A percentile compares a stretch with the other conserved stretches of the same genome.
Evolutionary conservation across 2,329 filamentous ascomycete species (phyloP).

Genomic region (Aspergillus sp.): DNA sequence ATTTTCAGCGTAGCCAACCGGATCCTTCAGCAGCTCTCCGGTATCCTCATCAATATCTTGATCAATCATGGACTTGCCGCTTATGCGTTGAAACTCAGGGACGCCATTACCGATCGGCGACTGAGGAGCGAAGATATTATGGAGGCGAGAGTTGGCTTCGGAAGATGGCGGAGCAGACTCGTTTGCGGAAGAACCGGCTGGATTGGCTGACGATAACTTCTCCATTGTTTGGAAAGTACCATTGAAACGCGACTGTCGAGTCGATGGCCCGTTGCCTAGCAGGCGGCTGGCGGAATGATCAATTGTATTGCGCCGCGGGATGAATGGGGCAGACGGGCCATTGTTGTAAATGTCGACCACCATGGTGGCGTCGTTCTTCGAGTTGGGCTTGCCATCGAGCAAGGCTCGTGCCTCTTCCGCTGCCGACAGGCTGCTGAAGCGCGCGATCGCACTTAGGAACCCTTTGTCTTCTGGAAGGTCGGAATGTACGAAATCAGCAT

Average conservation of each 20-base stretch:
- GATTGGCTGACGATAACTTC: constrained; percentile 52
- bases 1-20: constrained; percentile 69
- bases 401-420: constrained; percentile 61
- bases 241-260: constrained; percentile 59
- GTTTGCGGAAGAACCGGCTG: constrained; percentile 47
- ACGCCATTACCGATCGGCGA: constrained; percentile 59
- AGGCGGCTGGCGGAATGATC: constrained; percentile 46
- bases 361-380: constrained; percentile 60
- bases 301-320: constrained; percentile 53
- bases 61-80: constrained; percentile 64
- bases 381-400: constrained; percentile 63
- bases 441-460: constrained; percentile 59
- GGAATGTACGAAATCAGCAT: constrained; percentile 57
- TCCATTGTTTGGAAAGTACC: constrained; percentile 61
- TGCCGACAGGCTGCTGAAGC: constrained; percentile 57
- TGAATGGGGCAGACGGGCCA: constrained; percentile 31
- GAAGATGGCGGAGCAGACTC: constrained; percentile 53
- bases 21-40: constrained; percentile 61
- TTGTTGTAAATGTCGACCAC: constrained; percentile 54
- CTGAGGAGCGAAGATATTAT: constrained; percentile 61
- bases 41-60: constrained; percentile 66
- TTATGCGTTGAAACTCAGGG: constrained; percentile 51
- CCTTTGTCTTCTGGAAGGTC: constrained; percentile 58
- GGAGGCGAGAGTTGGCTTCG: constrained; percentile 50
- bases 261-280: constrained; percentile 42